Evolutionary conservation across 345 rosid genomes (phyloP), one percentile per base, ranked within the genome.

Genomic region (Gossypium arboreum): DNA sequence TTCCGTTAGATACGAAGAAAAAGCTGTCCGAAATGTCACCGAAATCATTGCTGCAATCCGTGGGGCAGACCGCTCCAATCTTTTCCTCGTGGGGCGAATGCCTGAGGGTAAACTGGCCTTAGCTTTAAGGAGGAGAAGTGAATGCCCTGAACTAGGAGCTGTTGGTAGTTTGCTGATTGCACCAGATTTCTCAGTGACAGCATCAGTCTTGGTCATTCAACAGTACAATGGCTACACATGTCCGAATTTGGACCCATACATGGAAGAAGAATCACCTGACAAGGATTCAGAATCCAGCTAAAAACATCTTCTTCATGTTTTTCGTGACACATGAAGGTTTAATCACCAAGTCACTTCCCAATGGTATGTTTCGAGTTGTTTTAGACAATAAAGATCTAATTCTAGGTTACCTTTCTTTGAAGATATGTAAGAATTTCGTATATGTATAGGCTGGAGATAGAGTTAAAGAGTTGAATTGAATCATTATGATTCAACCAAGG

Each of bases 391-490:
- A 85, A 9, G 87, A 75, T 66, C 70, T 87, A 70, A 81, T 94
- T 70, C 85, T 94, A 17, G 97, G 97, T 20, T 91, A 92, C 41
- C 87, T 89, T 57, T 94, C 97, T 17, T 97, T 97, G 39, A 92
- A 88, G 86, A 94, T 94, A 15, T 77, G 97, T 77, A 87, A 92
- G 86, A 94, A 91, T n/a, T 88, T 86, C 75, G 88, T 92, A 1
- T 79, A 95, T 39, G 90, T 94, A 29, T 79, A 91, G 71, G 97
- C 98, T 1, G 97, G 97, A 0, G 98, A 94, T 72, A 90, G 88
- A 78, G 98, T 94, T 3, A 88, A 88, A 24, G 76, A 78, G 90
- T 94, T 11, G 98, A 94, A 78, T 84, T 94, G 60, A 91, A 95
- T 83, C 88, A 91, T 11, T 92, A 92, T 76, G 97, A 92, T 84